Base-by-base conservation (phyloP, 108 stramenopile species). In the Parmales sp. region DNA sequence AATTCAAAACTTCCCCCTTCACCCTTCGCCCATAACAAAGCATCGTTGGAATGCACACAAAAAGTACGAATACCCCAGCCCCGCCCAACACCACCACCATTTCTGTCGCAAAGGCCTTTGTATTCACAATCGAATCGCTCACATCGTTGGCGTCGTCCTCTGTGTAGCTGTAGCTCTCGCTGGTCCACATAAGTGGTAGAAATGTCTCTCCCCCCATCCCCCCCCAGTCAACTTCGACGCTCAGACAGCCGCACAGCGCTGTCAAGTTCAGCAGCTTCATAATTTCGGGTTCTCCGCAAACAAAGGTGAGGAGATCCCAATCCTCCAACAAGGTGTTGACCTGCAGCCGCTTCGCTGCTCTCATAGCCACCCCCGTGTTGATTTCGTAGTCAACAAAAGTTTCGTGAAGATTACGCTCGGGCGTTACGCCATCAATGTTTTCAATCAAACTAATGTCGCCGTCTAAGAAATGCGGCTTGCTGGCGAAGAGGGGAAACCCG, bases 401-500 rank as follows among this genome's bases (percentile, higher is more conserved):
- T 28, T 60, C 54, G 54, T 60, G 54, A 16, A 34, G 26, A 13
- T 34, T 28, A 5, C 31, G 54, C 31, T 60, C 31, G 11, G 54
- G 54, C 31, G 13, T 34, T 16, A 60, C 36, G 13, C 54, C 54
- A 5, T 18, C 26, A 34, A 60, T 20, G 54, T 34, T 29, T 2
- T 34, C 7, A 4, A 60, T 28, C 28, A 13, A 28, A 34, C 13
- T 16, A 34, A 34, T 34, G 36, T 34, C 54, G 46, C 22, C 46
- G 31, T 60, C 54, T 16, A 60, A 34, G 31, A 19, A 60, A 34
- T 60, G 54, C 31, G 54, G 54, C 54, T 60, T 60, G 8, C 31
- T 34, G 54, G 54, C 54, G 54, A 60, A 60, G 29, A 60, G 54
- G 31, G 54, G 54, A 31, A 60, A 60, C 31, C 54, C 54, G 26